Conservation (phyloP, 2,329 filamentous ascomycete genomes). For the Arachnopeziza araneosa region DNA sequence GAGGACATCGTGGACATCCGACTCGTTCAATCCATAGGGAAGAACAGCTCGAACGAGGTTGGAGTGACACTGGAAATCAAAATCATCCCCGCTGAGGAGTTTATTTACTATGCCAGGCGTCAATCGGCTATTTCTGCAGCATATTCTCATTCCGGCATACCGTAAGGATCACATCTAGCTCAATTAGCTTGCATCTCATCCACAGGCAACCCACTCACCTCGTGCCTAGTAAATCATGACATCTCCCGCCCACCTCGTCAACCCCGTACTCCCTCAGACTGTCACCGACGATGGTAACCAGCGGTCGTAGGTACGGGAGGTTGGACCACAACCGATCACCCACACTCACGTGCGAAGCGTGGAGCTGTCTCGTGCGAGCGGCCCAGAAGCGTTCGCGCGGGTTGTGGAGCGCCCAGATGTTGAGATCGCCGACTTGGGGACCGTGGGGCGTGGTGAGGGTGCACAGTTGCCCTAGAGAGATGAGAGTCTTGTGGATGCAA, state of each 20-base stretch:
- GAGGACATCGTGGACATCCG: slow-evolving; percentile 77
- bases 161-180: slow-evolving; percentile 71
- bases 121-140: not conserved
- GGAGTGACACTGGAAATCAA: slow-evolving; percentile 80
- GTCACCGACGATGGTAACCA: slow-evolving; percentile 67
- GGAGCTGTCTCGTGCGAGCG: slow-evolving; percentile 69
- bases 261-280: slow-evolving; percentile 56
- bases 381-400: slow-evolving; percentile 82
- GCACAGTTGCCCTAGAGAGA: slow-evolving; percentile 53
- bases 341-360: slow-evolving; percentile 66
- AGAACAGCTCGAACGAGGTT: slow-evolving; percentile 71
- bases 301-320: slow-evolving; percentile 69
- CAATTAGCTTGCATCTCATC: not conserved
- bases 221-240: slow-evolving; percentile 78
- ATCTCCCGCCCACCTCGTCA: slow-evolving; percentile 57
- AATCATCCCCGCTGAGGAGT: slow-evolving; percentile 63
- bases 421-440: slow-evolving; percentile 76
- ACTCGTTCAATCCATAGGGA: slow-evolving; percentile 62
- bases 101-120: slow-evolving; percentile 50
- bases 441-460: slow-evolving; percentile 71
- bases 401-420: slow-evolving; percentile 74
- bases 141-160: slow-evolving; percentile 22
- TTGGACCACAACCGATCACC: slow-evolving; percentile 73
- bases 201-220: slow-evolving; percentile 20
- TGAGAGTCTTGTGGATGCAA: too few species aligned